Evolutionary conservation across 1,284 basidiomycete species (phyloP).

Genomic region (Phellopilus nigrolimitatus): DNA sequence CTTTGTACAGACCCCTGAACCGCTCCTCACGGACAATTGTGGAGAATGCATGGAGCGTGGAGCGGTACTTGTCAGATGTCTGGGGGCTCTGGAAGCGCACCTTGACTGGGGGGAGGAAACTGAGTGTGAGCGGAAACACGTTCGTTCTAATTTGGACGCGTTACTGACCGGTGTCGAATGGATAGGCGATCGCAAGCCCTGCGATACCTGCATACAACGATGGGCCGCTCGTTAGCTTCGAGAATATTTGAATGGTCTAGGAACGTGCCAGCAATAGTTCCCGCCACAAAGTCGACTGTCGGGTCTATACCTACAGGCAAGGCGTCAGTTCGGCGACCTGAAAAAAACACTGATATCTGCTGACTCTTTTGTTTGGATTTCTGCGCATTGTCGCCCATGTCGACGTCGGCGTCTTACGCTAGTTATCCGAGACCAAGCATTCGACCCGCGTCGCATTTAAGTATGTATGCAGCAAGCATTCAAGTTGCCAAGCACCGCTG

Average conservation of each 20-base stretch:
- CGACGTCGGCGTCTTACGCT: too few species aligned
- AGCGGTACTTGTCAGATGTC: slow-evolving; percentile 49
- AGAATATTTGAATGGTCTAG: neutral
- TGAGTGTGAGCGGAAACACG: neutral
- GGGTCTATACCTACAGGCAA: slow-evolving; percentile 35
- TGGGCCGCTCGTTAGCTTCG: neutral
- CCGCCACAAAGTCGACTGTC: slow-evolving; percentile 64
- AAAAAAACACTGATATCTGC: neutral
- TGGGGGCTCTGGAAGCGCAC: slow-evolving; percentile 67
- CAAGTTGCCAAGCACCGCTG: too few species aligned
- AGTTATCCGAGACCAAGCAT: neutral
- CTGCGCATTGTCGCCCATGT: neutral
- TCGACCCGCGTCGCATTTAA: too few species aligned
- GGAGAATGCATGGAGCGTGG: slow-evolving; percentile 54
- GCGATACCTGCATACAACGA: slow-evolving; percentile 46
- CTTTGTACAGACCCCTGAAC: slow-evolving; percentile 64
- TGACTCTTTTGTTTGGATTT: slow-evolving; percentile 2
- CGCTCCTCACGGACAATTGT: slow-evolving; percentile 67
- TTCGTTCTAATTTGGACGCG: neutral
- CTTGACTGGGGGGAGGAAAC: slow-evolving; percentile 50
- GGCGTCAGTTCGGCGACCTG: neutral
- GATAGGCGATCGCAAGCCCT: slow-evolving; percentile 62
- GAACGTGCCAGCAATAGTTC: slow-evolving; percentile 60
- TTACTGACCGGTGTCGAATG: slow-evolving; percentile 66
- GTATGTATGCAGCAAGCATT: too few species aligned